Evolutionary conservation across 768 basidiomycete species (phyloP).

Genomic region (Russula ochroleuca): DNA sequence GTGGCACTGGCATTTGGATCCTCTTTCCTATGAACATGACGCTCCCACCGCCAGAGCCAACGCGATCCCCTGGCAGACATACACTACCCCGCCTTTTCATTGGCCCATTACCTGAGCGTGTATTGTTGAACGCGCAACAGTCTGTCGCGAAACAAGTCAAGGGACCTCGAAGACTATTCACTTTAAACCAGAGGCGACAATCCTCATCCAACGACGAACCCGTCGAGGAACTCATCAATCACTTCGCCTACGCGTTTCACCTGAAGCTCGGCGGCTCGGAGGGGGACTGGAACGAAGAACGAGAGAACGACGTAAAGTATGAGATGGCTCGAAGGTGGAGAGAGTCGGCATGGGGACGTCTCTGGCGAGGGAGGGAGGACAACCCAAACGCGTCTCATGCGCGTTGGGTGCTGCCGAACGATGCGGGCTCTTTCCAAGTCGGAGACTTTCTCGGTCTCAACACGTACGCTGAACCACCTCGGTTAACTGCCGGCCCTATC

Average conservation of each 20-base stretch:
- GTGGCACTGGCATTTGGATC: background rate
- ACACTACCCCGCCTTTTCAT: constrained; percentile 58
- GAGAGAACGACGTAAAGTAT: constrained; percentile 47
- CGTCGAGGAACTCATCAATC: constrained; percentile 48
- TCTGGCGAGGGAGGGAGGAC: constrained; percentile 34
- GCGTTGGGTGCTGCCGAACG: constrained; percentile 43
- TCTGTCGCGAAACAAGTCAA: constrained; percentile 21
- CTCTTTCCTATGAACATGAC: constrained; percentile 16
- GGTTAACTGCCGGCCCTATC: background rate
- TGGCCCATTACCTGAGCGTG: constrained; percentile 69
- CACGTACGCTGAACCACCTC: constrained; percentile 41
- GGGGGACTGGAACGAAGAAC: constrained; percentile 62
- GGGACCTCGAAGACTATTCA: constrained; percentile 21
- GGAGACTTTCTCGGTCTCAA: constrained; percentile 72
- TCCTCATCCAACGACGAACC: constrained; percentile 34
- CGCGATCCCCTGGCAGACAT: constrained; percentile 32
- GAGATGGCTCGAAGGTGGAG: constrained; percentile 61
- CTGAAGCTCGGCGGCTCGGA: constrained; percentile 56
- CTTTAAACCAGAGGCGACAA: constrained; percentile 31
- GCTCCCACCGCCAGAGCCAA: constrained; percentile 8
- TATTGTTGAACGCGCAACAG: constrained; percentile 37
- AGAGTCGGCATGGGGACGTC: constrained; percentile 61
- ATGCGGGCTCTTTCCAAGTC: constrained; percentile 72
- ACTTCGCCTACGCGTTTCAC: constrained; percentile 62
- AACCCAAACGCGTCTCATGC: constrained; percentile 29